phyloP scores from a whole-genome alignment of 1,139 yeast genomes.

The Candida glucosophila region DNA sequence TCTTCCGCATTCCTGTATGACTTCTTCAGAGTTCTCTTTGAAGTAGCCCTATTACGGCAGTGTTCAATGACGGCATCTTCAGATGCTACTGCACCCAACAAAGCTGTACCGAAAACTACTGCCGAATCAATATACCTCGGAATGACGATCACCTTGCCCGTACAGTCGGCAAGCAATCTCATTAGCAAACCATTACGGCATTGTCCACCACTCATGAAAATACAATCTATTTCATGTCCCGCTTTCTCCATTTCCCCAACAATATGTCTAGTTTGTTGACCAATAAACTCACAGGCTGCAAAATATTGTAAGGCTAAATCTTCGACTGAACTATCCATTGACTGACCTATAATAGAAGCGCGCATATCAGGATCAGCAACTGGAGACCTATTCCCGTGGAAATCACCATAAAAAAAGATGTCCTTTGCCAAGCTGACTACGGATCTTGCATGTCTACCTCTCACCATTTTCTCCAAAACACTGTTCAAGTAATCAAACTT shows the following conservation, averaged over 20 bases:
- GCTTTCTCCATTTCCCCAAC: conserved; percentile 72
- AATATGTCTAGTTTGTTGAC: conserved; percentile 94
- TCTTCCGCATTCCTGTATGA: conserved; percentile 11
- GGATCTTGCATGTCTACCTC: conserved; percentile 49
- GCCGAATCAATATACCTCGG: conserved; percentile 96
- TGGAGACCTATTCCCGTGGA: conserved; percentile 94
- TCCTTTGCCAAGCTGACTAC: conserved; percentile 78
- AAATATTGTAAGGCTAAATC: conserved; percentile 79
- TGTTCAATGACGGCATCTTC: conserved; percentile 42
- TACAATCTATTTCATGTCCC: conserved; percentile 69
- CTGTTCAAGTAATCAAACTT: conserved; percentile 78
- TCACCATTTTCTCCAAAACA: conserved; percentile 59
- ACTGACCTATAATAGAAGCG: conserved; percentile 87
- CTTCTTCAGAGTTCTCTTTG: conserved; percentile 29
- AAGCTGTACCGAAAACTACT: conserved; percentile 91
- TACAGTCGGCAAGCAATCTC: conserved; percentile 85
- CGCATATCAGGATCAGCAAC: conserved; percentile 91
- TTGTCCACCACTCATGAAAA: conserved; percentile 95
- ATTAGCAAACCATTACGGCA: conserved; percentile 85
- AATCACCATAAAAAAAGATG: conserved; percentile 88
- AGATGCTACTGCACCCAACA: conserved; percentile 91
- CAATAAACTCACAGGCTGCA: conserved; percentile 95
- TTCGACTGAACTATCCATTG: conserved; percentile 81
- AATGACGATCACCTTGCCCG: conserved; percentile 85
- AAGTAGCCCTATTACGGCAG: conserved; percentile 23